phyloP scores from a whole-genome alignment of 176 grass and related monocot genomes.

The Cenchrus americanus region DNA sequence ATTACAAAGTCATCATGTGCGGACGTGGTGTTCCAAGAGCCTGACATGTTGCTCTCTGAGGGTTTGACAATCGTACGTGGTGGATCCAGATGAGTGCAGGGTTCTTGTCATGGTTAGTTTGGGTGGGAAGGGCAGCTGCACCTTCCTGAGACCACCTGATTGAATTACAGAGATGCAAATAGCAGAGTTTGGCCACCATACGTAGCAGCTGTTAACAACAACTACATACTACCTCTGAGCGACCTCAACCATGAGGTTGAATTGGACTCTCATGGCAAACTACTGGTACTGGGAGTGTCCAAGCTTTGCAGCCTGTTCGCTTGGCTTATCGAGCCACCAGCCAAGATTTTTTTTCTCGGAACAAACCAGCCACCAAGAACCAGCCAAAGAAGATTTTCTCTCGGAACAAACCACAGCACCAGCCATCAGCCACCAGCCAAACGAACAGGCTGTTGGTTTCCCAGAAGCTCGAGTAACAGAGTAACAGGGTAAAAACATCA shows the following conservation, averaged over 20 bases:
- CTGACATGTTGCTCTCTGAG: not conserved
- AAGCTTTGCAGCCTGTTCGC: too few species aligned
- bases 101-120: conserved; percentile 1
- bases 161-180: conserved; percentile 4
- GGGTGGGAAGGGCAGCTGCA: conserved; percentile 41
- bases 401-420: too few species aligned
- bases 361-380: too few species aligned
- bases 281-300: not conserved
- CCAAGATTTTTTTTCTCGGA: too few species aligned
- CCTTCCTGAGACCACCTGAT: conserved; percentile 20
- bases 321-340: too few species aligned
- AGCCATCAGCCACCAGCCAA: too few species aligned
- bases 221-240: not conserved
- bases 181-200: conserved; percentile 49
- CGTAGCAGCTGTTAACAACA: conserved; percentile 29
- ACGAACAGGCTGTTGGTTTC: too few species aligned
- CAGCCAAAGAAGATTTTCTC: too few species aligned
- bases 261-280: conserved; percentile 14
- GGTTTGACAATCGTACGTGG: not conserved
- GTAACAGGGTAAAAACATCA: not conserved
- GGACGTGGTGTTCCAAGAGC: not conserved
- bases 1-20: not conserved
- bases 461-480: not conserved
- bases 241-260: not conserved
- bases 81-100: not conserved